Evolutionary conservation across 225 moss, liverwort and hornwort genomes (phyloP).

Genomic region (Rhytidiadelphus loreus): DNA sequence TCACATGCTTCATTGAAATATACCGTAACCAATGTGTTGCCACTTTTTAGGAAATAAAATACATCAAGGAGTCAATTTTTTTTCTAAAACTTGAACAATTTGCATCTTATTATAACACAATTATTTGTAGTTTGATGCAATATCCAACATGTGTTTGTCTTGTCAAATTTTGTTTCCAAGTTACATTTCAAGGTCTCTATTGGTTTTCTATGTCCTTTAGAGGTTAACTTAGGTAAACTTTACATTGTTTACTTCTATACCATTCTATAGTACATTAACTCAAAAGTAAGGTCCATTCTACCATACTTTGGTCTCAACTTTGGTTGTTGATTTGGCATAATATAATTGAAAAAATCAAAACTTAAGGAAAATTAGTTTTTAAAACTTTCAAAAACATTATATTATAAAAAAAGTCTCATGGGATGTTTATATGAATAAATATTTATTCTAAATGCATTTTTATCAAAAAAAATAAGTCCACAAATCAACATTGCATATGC

Average conservation of each 20-base stretch:
- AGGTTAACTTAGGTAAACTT: neutral
- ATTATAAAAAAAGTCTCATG: neutral
- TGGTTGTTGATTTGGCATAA: neutral
- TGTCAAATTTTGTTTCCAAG: neutral
- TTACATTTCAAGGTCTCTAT: neutral
- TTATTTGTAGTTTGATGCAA: neutral
- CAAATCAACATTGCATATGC: neutral
- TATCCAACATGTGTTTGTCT: neutral
- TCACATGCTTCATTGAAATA: neutral
- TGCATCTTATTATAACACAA: neutral
- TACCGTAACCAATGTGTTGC: neutral
- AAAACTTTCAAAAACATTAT: accelerated
- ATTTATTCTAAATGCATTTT: neutral
- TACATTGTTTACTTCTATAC: neutral
- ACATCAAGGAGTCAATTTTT: neutral
- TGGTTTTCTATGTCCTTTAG: neutral
- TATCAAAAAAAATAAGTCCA: neutral
- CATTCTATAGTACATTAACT: neutral
- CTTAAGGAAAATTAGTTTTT: neutral
- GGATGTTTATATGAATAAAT: no score
- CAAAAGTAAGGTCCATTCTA: neutral
- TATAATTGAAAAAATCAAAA: neutral
- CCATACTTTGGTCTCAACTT: no score
- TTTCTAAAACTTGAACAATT: neutral
- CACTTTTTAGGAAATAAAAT: neutral